Evolutionary conservation across 208 protist species (phyloP), one percentile per base, ranked within the genome.

Genomic region (Acanthamoeba lugdunensis): DNA sequence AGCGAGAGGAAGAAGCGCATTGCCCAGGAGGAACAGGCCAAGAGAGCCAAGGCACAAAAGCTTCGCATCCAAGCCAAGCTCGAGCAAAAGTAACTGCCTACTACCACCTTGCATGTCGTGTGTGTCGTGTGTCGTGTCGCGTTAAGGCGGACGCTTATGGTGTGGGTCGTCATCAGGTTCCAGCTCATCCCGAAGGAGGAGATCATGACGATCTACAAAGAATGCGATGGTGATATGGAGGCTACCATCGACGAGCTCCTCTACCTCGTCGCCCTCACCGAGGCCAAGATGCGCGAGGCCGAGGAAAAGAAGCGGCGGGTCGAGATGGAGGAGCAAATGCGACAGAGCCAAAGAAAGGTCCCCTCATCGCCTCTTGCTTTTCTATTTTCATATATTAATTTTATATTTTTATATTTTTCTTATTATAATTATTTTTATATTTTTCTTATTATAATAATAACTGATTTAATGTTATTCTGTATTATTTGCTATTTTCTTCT

Each of bases 211-310:
- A 54, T 90, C 28, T 73, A 90, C 63, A 50, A 90, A 28, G 85
- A 90, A 4, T 90, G 85, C 45, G 85, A 33, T 9, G 8, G 50
- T 23, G 56, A 90, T n/a, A 75, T 75, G 61, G 85, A 90, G 33
- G 85, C 85, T 4, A 90, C 85, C 33, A 73, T 90, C 63, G 63
- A 90, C n/a, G 85, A 90, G 45, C 37, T 90, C 8, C 85, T 90
- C 33, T 90, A 75, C 41, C 41, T 90, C 14, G 56, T 90, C 45
- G 85, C 85, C 56, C 63, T 90, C 61, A 90, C 85, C 54, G 85
- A 90, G 85, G 33, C 54, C 37, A 90, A 90, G 85, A 90, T 90
- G 63, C 7, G 33, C 7, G 61, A 90, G 25, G 63, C 14, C 30
- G 56, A 65, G 41, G 58, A 33, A 13, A 90, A 73, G 58, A 67